Conservation (phyloP, 2,329 filamentous ascomycete genomes). For the Fusarium devonianum region DNA sequence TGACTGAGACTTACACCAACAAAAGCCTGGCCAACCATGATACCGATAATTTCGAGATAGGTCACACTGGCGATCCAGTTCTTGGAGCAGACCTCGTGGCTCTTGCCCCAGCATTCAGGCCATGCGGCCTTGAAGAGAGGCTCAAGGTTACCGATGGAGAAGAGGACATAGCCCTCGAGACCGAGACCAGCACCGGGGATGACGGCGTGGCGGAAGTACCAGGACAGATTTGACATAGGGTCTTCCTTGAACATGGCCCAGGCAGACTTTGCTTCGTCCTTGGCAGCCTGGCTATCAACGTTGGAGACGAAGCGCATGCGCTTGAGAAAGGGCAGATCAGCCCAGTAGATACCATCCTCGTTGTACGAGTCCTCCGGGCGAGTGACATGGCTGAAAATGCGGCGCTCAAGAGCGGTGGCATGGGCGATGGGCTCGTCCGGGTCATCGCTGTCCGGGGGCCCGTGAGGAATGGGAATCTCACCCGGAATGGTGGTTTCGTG, state of each 20-base stretch:
- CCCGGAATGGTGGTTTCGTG: conserved; percentile 52
- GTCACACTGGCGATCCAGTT: conserved; percentile 87
- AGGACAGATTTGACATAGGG: conserved; percentile 81
- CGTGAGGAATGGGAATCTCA: conserved; percentile 63
- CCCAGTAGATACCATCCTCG: conserved; percentile 87
- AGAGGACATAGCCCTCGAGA: conserved; percentile 94
- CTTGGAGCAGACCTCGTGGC: conserved; percentile 69
- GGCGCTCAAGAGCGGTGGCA: conserved; percentile 58
- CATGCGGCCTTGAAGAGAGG: conserved; percentile 81
- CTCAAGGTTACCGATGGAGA: conserved; percentile 93
- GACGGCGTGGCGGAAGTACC: conserved; percentile 90
- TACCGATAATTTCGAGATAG: conserved; percentile 92
- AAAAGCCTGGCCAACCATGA: conserved; percentile 90
- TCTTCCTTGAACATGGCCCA: conserved; percentile 86
- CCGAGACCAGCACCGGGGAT: conserved; percentile 91
- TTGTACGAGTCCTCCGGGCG: conserved; percentile 90
- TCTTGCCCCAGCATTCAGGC: conserved; percentile 75
- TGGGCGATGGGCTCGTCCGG: conserved; percentile 55
- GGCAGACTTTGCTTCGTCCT: conserved; percentile 70
- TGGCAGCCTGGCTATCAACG: conserved; percentile 75
- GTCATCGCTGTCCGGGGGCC: conserved; percentile 55
- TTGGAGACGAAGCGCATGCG: conserved; percentile 77
- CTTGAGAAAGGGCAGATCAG: conserved; percentile 76
- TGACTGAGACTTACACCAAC: conserved; percentile 70
- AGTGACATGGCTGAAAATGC: conserved; percentile 79